phyloP scores from a whole-genome alignment of 2,329 filamentous ascomycete genomes.

The Talaromyces piceae region DNA sequence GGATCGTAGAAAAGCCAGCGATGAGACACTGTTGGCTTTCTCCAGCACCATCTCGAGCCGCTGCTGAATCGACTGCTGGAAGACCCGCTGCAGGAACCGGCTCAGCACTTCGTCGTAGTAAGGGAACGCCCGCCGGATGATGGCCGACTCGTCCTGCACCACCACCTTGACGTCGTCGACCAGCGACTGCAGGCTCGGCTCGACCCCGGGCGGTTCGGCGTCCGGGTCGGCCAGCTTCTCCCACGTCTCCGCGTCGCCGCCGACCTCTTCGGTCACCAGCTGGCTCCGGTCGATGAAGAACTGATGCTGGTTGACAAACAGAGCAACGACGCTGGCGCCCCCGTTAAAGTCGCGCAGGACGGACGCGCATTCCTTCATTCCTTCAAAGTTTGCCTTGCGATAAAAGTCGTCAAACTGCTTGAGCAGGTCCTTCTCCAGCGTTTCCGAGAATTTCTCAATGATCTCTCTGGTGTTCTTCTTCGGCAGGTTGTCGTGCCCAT shows the following conservation, averaged over 20 bases:
- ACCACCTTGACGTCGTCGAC: conserved; percentile 92
- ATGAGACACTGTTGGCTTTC: conserved; percentile 86
- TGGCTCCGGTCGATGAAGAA: conserved; percentile 98
- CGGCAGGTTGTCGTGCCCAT: conserved; percentile 42
- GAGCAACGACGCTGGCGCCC: conserved; percentile 85
- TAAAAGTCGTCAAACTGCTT: conserved; percentile 98
- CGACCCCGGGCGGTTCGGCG: conserved; percentile 80
- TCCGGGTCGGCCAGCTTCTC: conserved; percentile 92
- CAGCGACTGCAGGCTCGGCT: conserved; percentile 83
- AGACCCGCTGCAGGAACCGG: conserved; percentile 90
- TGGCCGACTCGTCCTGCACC: conserved; percentile 93
- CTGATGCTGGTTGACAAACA: conserved; percentile 97
- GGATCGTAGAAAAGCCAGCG: conserved; percentile 81
- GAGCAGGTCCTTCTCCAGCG: conserved; percentile 86
- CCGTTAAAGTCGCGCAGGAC: conserved; percentile 95
- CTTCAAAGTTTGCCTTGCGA: conserved; percentile 86
- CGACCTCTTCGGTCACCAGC: conserved; percentile 76
- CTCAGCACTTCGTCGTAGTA: conserved; percentile 90
- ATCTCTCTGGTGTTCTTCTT: conserved; percentile 68
- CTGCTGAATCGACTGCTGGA: conserved; percentile 97
- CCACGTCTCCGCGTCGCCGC: conserved; percentile 60
- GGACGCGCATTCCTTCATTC: conserved; percentile 94
- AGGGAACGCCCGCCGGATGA: conserved; percentile 93
- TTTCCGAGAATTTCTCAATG: conserved; percentile 94
- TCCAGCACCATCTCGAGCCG: conserved; percentile 90